phyloP scores from a whole-genome alignment of 768 basidiomycete species.

The Hygrophorus russula region DNA sequence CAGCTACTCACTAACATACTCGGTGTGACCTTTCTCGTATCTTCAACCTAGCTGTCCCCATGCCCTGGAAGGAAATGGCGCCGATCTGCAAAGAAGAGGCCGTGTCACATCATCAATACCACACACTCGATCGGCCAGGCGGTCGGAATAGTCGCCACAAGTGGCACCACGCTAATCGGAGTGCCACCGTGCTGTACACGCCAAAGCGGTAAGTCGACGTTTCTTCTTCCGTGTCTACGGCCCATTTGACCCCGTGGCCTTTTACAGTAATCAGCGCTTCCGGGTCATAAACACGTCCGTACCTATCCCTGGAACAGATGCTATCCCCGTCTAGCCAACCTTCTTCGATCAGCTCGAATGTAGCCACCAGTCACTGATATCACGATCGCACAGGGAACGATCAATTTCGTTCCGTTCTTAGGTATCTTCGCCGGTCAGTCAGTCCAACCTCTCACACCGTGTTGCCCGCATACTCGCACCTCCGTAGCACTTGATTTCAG shows the following conservation, averaged over 20 bases:
- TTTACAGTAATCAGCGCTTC: conserved; percentile 49
- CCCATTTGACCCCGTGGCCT: background rate
- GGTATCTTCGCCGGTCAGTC: conserved; percentile 38
- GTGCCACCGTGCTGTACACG: conserved; percentile 63
- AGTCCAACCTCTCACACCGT: background rate
- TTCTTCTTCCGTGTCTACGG: background rate
- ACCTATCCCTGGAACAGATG: conserved; percentile 44
- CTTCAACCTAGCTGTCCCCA: conserved; percentile 49
- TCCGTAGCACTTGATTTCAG: conserved; percentile 64
- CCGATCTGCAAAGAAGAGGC: conserved; percentile 51
- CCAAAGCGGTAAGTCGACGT: conserved; percentile 32
- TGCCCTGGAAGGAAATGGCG: conserved; percentile 77
- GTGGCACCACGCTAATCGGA: conserved; percentile 67
- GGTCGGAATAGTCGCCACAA: conserved; percentile 71
- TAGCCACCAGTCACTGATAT: conserved; percentile 6
- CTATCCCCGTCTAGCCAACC: conserved; percentile 28
- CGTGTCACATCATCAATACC: conserved; percentile 59
- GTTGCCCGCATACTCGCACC: background rate
- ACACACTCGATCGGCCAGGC: conserved; percentile 81
- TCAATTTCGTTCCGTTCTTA: conserved; percentile 37
- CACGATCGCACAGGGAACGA: conserved; percentile 32
- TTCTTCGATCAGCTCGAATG: conserved; percentile 36
- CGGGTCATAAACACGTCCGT: conserved; percentile 46
- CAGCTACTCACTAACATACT: too few relatives aligned
- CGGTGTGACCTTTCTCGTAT: too few relatives aligned